Percentiles rank a stretch among this genome's conserved stretches.
Evolutionary conservation across 352 stramenopile genomes (phyloP).

Genomic region (Phytophthora tubulina): DNA sequence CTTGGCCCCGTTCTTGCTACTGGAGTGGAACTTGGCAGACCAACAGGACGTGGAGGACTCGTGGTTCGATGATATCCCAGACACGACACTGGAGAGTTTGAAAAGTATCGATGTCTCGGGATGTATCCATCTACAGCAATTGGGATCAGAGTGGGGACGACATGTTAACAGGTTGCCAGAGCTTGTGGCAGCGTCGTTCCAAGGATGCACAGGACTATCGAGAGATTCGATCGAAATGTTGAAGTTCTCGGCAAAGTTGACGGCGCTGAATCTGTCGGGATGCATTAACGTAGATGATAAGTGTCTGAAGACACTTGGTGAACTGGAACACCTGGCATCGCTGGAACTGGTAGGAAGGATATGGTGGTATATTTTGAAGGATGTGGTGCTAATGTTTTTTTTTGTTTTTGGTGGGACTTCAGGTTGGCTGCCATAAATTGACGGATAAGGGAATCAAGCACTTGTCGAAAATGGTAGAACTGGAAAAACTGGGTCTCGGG

Average conservation of each 20-base stretch:
- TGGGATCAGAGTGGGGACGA: constrained; percentile 50
- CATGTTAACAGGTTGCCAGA: constrained; percentile 49
- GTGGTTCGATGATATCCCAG: constrained; percentile 73
- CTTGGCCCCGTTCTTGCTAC: constrained; percentile 57
- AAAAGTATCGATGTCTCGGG: constrained; percentile 67
- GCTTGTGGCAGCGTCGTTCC: constrained; percentile 62
- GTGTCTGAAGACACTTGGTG: constrained; percentile 53
- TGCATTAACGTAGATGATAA: constrained; percentile 72
- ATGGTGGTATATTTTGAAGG: background rate
- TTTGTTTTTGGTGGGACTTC: constrained; percentile 2
- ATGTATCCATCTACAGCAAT: constrained; percentile 59
- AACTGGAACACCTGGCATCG: constrained; percentile 46
- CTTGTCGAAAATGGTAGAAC: constrained; percentile 47
- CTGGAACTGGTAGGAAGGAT: constrained; percentile 63
- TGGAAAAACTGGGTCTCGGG: constrained; percentile 67
- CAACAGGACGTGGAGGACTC: constrained; percentile 61
- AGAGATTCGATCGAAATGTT: constrained; percentile 62
- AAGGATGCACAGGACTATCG: constrained; percentile 54
- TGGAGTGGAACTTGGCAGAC: constrained; percentile 69
- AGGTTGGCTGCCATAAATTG: constrained; percentile 65
- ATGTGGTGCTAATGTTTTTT: background rate
- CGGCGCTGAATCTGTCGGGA: constrained; percentile 62
- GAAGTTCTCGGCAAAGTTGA: constrained; percentile 66
- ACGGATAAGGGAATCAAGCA: constrained; percentile 66
- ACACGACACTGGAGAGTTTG: constrained; percentile 54